Base-by-base conservation (phyloP, 192 early-diverging fungal genomes). In the Backusella westeae region DNA sequence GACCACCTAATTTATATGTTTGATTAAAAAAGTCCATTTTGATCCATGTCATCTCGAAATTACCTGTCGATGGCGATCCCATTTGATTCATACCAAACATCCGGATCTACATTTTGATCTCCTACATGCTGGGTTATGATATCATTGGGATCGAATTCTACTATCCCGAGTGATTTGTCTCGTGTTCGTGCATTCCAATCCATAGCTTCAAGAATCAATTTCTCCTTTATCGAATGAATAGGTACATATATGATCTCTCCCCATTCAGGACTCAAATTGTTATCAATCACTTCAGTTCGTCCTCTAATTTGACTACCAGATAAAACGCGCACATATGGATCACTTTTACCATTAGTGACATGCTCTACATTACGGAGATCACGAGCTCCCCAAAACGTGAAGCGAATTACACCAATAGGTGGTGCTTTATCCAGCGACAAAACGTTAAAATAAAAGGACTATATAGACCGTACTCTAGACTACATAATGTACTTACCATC, bases 231-330 rank as follows among this genome's bases (percentile, higher is more conserved):
- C 3, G 90, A 89, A 78, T 93, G 96, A 63, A 91, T 82, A 7
- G 94, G 93, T 10, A 92, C 86, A 76, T 93, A 95, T 38, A 93
- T 86, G 15, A 89, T 88, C 80, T 95, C 94, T 82, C 92, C 90
- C 95, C 95, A 97, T 49, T 89, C 88, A 2, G 96, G 96, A 69
- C 92, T 88, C 35, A 94, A 75, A 9, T 89, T 91, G 74, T 94
- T 92, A 29, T 89, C 84, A 66, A 92, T 88, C 59, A 90, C 87
- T 14, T 89, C 87, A 4, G 94, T 94, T 35, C 89, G 85, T 26
- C 89, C 94, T 39, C 93, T 78, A 26, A 82, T 63, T 38, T 85
- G 78, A 70, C 85, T 84, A 63, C 85, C 86, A 34, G 91, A 79
- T 65, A 86, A 75, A 23, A 96, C 74, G 44, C 90, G 91, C 46